Conservation (phyloP, 768 basidiomycete genomes). For the Lepiota brunneoincarnata region DNA sequence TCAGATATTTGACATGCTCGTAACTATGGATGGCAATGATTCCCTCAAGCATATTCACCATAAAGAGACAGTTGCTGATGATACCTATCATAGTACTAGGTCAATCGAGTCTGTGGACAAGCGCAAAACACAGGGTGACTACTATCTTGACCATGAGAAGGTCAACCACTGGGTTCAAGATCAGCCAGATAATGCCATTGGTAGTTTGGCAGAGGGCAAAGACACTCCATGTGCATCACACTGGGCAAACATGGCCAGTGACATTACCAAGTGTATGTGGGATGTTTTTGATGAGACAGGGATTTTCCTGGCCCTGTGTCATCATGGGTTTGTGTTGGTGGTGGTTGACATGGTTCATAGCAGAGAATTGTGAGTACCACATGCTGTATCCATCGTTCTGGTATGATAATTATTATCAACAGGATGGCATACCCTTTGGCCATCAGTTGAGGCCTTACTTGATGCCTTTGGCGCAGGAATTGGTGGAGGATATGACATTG, state of each 20-base stretch:
- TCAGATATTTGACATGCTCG: constrained; percentile 19
- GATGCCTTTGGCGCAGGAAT: constrained; percentile 18
- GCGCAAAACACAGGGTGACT: not conserved
- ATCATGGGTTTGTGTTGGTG: constrained; percentile 24
- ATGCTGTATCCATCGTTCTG: not conserved
- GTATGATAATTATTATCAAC: too few species aligned
- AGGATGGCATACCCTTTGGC: constrained; percentile 28
- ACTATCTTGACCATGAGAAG: not conserved
- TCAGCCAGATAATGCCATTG: not conserved
- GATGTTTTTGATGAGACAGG: constrained; percentile 30
- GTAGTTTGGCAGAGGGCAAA: not conserved
- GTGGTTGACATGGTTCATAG: constrained; percentile 21
- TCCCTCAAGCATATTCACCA: constrained; percentile 18
- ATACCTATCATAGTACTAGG: not conserved
- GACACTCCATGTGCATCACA: constrained; percentile 17
- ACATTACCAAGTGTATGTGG: constrained; percentile 21
- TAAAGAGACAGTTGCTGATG: not conserved
- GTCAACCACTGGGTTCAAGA: not conserved
- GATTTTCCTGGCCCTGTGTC: constrained; percentile 24
- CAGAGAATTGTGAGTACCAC: not conserved
- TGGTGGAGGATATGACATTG: constrained; percentile 27
- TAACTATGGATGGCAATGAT: constrained; percentile 27
- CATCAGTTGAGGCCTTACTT: constrained; percentile 17
- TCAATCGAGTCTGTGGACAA: not conserved
- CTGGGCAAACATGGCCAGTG: constrained; percentile 22